These are phyloP conservation scores for Lecanicillium sp. DNA, from an alignment of 2,329 filamentous ascomycete species.

Conservation along the genomic window DNA sequence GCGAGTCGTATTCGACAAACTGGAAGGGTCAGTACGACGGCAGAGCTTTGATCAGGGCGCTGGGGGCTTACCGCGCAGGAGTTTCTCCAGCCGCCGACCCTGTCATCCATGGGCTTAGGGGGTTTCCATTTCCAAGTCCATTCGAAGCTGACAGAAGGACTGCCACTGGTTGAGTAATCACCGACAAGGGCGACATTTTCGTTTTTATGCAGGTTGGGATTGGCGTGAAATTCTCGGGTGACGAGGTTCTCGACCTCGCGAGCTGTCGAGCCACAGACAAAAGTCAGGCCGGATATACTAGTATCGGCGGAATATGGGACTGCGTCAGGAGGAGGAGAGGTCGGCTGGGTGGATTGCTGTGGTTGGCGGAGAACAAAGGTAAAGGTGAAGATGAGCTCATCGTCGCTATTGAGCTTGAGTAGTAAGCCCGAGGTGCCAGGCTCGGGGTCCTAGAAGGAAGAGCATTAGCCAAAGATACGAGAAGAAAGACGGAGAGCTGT, in stretches of 20 bases:
- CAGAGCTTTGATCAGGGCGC: neutral
- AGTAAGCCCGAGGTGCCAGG: constrained; percentile 64
- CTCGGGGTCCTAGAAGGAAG: constrained; percentile 67
- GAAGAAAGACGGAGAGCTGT: constrained; percentile 12
- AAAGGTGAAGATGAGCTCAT: constrained; percentile 89
- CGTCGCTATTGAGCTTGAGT: constrained; percentile 80
- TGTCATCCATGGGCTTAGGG: constrained; percentile 74
- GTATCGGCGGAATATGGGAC: constrained; percentile 56
- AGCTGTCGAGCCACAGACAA: constrained; percentile 78
- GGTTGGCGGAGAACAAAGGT: constrained; percentile 71
- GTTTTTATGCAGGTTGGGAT: constrained; percentile 96
- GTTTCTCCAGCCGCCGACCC: constrained; percentile 89
- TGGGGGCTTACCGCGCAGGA: constrained; percentile 68
- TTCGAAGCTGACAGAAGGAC: constrained; percentile 76
- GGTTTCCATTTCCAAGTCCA: constrained; percentile 98
- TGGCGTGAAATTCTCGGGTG: constrained; percentile 91
- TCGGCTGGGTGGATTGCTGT: constrained; percentile 43
- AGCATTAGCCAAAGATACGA: constrained; percentile 12
- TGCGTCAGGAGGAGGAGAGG: constrained; percentile 56
- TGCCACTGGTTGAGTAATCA: constrained; percentile 81
- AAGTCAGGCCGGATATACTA: constrained; percentile 81
- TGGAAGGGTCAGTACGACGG: constrained; percentile 30
- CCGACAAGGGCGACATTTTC: constrained; percentile 93
- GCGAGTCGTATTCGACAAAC: constrained; percentile 96
- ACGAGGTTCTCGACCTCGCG: constrained; percentile 90